Evolutionary conservation across 148 eudicot species (phyloP).

Genomic region (Chenopodium quinoa): DNA sequence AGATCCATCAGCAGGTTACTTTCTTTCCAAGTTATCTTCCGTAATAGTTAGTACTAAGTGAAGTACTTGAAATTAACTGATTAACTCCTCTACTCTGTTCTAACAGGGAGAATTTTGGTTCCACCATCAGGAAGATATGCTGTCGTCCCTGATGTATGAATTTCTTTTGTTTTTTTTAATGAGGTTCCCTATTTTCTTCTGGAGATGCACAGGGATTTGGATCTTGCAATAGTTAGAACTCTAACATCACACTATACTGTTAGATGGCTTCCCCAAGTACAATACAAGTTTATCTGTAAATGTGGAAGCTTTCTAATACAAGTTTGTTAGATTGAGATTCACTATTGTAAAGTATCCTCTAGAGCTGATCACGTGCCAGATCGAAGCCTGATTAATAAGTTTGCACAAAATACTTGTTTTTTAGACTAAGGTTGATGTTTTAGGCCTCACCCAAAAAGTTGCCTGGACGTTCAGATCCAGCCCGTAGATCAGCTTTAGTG

Average conservation of each 20-base stretch:
- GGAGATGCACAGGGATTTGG: background rate
- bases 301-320: background rate
- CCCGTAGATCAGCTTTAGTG: background rate
- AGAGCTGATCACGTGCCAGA: too few species aligned
- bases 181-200: background rate
- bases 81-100: conserved; percentile 4
- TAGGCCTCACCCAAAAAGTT: background rate
- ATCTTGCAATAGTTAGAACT: background rate
- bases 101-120: conserved; percentile 51
- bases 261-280: background rate
- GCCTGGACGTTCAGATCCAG: background rate
- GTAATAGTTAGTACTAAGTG: background rate
- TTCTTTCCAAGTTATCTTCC: background rate
- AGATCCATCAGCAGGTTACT: conserved; percentile 57
- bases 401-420: too few species aligned
- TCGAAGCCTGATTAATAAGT: too few species aligned
- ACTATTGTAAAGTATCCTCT: background rate
- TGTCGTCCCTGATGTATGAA: conserved; percentile 66
- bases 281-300: background rate
- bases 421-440: background rate
- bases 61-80: background rate
- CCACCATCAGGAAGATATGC: conserved; percentile 71
- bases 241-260: background rate
- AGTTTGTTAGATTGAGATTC: background rate
- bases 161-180: background rate